A percentile compares a stretch with the other conserved stretches of the same genome.
Evolutionary conservation across 805 yeast genomes (phyloP).

Genomic region (Danielia reshetovae): DNA sequence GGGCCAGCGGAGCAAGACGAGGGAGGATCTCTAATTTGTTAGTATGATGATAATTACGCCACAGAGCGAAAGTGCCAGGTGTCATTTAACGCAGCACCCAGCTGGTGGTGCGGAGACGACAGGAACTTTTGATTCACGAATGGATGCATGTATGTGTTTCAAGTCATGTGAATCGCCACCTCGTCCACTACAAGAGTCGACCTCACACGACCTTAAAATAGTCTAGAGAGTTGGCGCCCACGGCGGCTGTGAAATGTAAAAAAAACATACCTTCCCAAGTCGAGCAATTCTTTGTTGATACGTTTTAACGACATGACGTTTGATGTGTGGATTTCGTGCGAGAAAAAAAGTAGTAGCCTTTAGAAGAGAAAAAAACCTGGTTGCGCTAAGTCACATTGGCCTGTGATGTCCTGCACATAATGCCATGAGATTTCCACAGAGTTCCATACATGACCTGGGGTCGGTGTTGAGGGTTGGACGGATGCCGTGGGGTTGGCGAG

Average conservation of each 20-base stretch:
- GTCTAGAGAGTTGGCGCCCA: background rate
- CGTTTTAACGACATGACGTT: conserved; percentile 82
- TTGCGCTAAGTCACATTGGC: conserved; percentile 15
- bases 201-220: too few species aligned
- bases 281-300: conserved; percentile 92
- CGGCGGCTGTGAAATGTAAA: background rate
- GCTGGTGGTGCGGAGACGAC: too few species aligned
- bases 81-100: too few species aligned
- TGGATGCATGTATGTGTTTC: too few species aligned
- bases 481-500: too few species aligned
- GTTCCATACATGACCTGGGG: conserved; percentile 12
- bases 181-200: too few species aligned
- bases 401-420: conserved; percentile 11
- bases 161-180: too few species aligned
- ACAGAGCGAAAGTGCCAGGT: too few species aligned
- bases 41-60: conserved; percentile 14
- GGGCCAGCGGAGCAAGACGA: conserved; percentile 99
- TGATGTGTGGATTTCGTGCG: conserved; percentile 4
- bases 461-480: too few species aligned
- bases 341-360: conserved; percentile 11
- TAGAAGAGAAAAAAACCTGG: conserved; percentile 15
- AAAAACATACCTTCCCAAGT: conserved; percentile 80
- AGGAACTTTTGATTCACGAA: too few species aligned
- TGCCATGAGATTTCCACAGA: conserved; percentile 11
- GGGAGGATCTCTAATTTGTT: conserved; percentile 83